These are phyloP conservation scores for Achaetomiella virescens DNA, from an alignment of 495 filamentous ascomycete genomes.

Conservation along the genomic window DNA sequence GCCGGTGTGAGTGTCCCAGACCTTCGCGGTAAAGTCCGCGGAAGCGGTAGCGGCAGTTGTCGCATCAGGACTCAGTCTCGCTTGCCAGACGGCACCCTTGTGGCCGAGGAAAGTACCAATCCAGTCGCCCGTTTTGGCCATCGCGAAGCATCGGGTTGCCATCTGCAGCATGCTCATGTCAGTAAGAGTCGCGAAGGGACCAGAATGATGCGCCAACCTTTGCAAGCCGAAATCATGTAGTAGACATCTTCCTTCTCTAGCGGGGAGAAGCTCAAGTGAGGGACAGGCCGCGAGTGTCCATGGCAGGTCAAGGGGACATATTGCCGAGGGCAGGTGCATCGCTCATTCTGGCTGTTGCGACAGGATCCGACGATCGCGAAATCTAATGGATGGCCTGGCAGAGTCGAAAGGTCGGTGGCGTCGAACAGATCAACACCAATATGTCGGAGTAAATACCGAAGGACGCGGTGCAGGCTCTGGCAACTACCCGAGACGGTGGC, in stretches of 20 bases:
- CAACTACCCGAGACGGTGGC: not conserved
- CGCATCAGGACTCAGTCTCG: constrained; percentile 81
- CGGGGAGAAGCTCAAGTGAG: constrained; percentile 88
- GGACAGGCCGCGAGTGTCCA: constrained; percentile 92
- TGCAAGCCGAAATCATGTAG: constrained; percentile 96
- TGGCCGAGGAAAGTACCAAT: constrained; percentile 97
- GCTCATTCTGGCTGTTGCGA: constrained; percentile 31
- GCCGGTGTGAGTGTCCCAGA: constrained; percentile 95
- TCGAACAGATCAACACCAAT: not conserved
- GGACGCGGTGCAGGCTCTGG: not conserved
- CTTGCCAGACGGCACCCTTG: constrained; percentile 97
- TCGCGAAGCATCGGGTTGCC: constrained; percentile 98
- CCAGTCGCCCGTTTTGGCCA: constrained; percentile 95
- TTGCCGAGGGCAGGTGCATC: constrained; percentile 40
- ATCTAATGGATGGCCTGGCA: not conserved
- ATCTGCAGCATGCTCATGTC: constrained; percentile 47
- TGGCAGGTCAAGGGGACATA: constrained; percentile 91
- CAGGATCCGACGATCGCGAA: not conserved
- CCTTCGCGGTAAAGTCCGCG: constrained; percentile 93
- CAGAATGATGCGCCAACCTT: constrained; percentile 52
- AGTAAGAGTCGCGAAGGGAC: not conserved
- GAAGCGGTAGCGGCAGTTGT: constrained; percentile 84
- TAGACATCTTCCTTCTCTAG: constrained; percentile 77
- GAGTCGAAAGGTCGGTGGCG: not conserved
- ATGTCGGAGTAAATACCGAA: too few relatives aligned